Conservation (phyloP, 352 stramenopile genomes). For the Globisporangium carolinianum region DNA sequence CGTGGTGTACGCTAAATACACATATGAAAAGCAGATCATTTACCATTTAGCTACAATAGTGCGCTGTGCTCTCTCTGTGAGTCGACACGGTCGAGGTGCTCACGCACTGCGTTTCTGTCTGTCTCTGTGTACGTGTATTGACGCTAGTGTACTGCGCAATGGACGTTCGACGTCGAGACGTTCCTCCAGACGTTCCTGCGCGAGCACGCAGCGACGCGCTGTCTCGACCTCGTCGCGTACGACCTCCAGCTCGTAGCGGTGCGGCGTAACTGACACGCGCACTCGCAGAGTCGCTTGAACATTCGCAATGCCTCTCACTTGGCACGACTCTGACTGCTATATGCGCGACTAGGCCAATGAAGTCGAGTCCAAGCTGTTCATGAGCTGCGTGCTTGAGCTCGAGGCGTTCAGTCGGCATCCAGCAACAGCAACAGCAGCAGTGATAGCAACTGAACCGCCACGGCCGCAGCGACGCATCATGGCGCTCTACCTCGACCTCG, state of each 20-base stretch:
- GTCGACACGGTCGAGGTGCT: too few relatives aligned
- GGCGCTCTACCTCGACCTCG: constrained; percentile 38
- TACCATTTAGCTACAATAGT: neutral
- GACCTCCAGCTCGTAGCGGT: constrained; percentile 48
- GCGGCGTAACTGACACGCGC: neutral
- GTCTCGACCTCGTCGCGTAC: constrained; percentile 52
- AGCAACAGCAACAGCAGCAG: neutral
- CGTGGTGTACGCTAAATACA: too few relatives aligned
- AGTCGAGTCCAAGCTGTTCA: constrained; percentile 33
- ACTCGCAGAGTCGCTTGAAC: too few relatives aligned
- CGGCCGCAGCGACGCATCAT: constrained; percentile 13
- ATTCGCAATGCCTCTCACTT: too few relatives aligned
- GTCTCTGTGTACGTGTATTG: neutral
- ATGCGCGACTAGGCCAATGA: constrained; percentile 12
- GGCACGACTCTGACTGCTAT: too few relatives aligned
- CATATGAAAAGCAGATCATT: too few relatives aligned
- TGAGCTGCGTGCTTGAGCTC: constrained; percentile 40
- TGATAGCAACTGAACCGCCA: too few relatives aligned
- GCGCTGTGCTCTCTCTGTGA: too few relatives aligned
- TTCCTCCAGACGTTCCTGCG: constrained; percentile 46
- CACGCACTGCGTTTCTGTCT: neutral
- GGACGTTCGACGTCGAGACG: constrained; percentile 48
- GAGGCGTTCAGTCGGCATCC: constrained; percentile 6
- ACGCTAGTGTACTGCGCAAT: constrained; percentile 32
- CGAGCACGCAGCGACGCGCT: constrained; percentile 29